These are phyloP conservation scores for Leishmania martiniquensis DNA, from an alignment of 208 protist species.

Conservation along the genomic window DNA sequence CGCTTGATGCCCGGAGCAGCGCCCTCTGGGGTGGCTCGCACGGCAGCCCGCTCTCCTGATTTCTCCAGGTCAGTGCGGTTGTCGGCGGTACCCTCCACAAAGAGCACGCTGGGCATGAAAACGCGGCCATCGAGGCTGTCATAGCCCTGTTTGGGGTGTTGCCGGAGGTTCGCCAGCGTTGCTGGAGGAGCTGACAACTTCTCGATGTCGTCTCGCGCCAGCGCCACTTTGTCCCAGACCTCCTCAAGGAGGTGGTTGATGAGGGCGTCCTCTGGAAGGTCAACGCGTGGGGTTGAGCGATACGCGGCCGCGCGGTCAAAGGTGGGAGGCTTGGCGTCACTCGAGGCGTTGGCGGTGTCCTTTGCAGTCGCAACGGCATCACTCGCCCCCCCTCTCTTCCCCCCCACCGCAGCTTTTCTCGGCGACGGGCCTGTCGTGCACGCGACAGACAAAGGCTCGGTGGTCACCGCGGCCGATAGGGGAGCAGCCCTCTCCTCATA, in stretches of 20 bases:
- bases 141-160: slow-evolving; percentile 8
- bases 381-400: neutral
- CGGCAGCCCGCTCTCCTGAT: slow-evolving; percentile 17
- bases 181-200: slow-evolving; percentile 27
- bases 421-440: neutral
- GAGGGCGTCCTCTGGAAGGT: slow-evolving; percentile 52
- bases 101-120: slow-evolving; percentile 49
- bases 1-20: slow-evolving; percentile 77
- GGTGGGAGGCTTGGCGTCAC: neutral
- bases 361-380: neutral
- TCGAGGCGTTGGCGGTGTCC: neutral
- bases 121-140: slow-evolving; percentile 22
- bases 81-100: slow-evolving; percentile 63
- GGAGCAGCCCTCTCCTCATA: slow-evolving; percentile 26
- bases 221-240: slow-evolving; percentile 68
- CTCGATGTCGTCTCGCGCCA: slow-evolving; percentile 55
- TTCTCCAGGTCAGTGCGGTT: slow-evolving; percentile 50
- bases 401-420: neutral
- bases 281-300: slow-evolving; percentile 17
- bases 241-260: slow-evolving; percentile 52
- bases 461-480: neutral
- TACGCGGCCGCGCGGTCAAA: slow-evolving; percentile 8
- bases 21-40: slow-evolving; percentile 72
- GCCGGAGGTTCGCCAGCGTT: neutral
- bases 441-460: neutral